These are phyloP conservation scores for Backusella morwellensis DNA, from an alignment of 192 early-diverging fungal genomes.

Conservation along the genomic window DNA sequence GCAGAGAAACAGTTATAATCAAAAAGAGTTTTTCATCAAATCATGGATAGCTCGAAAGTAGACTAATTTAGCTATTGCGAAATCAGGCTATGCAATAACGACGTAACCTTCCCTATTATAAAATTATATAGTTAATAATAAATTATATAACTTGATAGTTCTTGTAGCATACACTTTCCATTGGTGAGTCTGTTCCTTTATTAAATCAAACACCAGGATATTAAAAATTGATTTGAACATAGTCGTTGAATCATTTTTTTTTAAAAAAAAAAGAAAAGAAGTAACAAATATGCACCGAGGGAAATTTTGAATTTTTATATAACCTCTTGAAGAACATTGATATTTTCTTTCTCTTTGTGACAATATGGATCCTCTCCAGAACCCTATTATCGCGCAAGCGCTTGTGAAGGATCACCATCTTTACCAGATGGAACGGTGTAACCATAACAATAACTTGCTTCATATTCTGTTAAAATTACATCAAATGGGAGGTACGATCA, in stretches of 20 bases:
- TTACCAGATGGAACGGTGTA: background rate
- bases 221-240: background rate
- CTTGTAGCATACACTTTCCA: too few relatives aligned
- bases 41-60: too few relatives aligned
- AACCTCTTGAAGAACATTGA: background rate
- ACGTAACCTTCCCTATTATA: too few relatives aligned
- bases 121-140: too few relatives aligned
- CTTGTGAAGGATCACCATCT: background rate
- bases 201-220: too few relatives aligned
- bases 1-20: too few relatives aligned
- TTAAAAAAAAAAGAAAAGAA: background rate
- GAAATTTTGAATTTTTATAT: background rate
- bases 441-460: background rate
- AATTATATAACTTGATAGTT: too few relatives aligned
- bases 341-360: background rate
- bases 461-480: background rate
- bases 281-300: conserved; percentile 1
- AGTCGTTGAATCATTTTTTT: background rate
- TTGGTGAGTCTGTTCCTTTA: too few relatives aligned
- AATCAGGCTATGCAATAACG: too few relatives aligned
- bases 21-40: too few relatives aligned
- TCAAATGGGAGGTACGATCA: background rate
- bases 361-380: background rate
- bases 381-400: background rate
- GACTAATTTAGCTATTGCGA: too few relatives aligned